These are phyloP conservation scores for Aspergillaceae sp. DNA, from an alignment of 2,329 filamentous ascomycete species.

Conservation along the genomic window DNA sequence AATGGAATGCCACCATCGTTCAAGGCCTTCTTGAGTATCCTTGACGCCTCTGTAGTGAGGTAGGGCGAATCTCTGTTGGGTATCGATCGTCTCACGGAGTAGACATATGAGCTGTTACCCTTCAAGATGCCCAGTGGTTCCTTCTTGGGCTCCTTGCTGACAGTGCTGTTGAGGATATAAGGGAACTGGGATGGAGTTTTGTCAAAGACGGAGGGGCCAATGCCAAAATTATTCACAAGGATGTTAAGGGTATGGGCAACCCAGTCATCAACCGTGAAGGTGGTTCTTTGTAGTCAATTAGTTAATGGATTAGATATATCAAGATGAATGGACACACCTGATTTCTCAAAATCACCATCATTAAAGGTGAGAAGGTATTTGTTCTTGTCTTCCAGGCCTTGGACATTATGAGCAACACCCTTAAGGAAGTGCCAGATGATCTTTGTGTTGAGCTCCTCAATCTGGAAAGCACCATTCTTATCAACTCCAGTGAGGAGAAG, in stretches of 20 bases:
- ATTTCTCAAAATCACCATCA: conserved; percentile 57
- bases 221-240: conserved; percentile 61
- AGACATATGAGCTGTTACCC: conserved; percentile 55
- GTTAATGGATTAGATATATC: neutral
- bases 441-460: conserved; percentile 49
- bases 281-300: conserved; percentile 40
- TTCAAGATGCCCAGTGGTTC: conserved; percentile 43
- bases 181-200: conserved; percentile 50
- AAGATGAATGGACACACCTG: conserved; percentile 35
- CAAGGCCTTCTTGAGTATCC: no score
- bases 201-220: conserved; percentile 52
- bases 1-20: no score
- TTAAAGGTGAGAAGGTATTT: conserved; percentile 61
- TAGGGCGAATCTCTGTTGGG: no score
- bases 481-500: conserved; percentile 56
- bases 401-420: conserved; percentile 54
- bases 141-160: conserved; percentile 35
- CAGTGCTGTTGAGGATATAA: conserved; percentile 53
- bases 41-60: no score
- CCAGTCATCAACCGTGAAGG: conserved; percentile 65
- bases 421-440: conserved; percentile 64
- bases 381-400: conserved; percentile 55
- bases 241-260: conserved; percentile 56
- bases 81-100: conserved; percentile 16
- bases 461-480: conserved; percentile 46